phyloP scores from a whole-genome alignment of 768 basidiomycete genomes.

The Mycena galericulata region DNA sequence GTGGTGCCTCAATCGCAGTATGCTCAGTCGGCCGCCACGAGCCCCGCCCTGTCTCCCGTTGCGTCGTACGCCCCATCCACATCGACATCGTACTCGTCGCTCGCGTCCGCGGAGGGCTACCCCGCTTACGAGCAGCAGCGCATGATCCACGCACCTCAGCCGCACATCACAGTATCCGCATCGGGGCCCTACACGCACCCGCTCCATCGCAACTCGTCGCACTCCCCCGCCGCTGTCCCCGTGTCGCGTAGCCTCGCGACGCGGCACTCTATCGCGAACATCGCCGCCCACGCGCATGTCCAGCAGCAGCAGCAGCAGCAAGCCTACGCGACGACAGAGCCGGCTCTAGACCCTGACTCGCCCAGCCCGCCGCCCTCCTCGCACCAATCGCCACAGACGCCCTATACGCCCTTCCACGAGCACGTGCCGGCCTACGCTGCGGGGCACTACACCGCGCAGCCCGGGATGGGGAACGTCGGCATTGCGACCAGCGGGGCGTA shows the following conservation, averaged over 20 bases:
- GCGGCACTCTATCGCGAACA: slow-evolving; percentile 11
- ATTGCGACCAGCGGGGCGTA: not conserved
- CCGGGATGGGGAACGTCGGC: too few species aligned
- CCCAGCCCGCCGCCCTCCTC: slow-evolving; percentile 5
- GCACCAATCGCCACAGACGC: slow-evolving; percentile 9
- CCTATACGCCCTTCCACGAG: slow-evolving; percentile 9
- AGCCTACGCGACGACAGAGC: not conserved
- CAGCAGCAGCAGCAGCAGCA: not conserved
- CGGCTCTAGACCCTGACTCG: not conserved
- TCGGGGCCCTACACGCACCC: not conserved
- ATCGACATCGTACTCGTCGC: too few species aligned
- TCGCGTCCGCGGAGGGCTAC: too few species aligned
- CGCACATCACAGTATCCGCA: not conserved
- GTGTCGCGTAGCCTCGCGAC: slow-evolving; percentile 16
- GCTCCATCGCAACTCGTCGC: slow-evolving; percentile 3
- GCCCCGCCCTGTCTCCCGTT: too few species aligned
- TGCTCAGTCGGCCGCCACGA: too few species aligned
- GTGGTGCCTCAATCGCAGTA: too few species aligned
- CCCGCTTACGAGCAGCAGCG: not conserved
- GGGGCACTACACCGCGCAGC: not conserved
- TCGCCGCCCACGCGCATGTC: not conserved
- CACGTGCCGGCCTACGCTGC: not conserved
- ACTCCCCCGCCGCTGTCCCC: slow-evolving; percentile 5
- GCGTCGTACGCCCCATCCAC: too few species aligned
- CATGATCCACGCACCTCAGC: not conserved